Evolutionary conservation across 352 stramenopile species (phyloP).

Genomic region (Globisporangium radiosum): DNA sequence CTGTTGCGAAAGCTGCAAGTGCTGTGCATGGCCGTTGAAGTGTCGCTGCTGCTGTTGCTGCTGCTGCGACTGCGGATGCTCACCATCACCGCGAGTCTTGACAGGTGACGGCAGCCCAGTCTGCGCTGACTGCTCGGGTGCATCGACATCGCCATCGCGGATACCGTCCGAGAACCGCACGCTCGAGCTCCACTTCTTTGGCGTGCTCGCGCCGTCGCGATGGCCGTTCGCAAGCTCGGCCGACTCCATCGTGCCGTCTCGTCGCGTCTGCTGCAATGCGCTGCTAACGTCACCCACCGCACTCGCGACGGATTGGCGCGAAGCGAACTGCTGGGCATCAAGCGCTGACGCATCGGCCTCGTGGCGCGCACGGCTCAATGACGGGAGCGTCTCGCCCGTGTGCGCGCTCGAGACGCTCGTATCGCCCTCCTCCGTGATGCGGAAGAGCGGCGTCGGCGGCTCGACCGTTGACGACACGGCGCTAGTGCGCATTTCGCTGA

Average conservation of each 20-base stretch:
- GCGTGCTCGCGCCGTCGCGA: background rate
- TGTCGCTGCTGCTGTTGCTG: background rate
- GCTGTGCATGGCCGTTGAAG: background rate
- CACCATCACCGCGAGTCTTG: background rate
- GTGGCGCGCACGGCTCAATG: conserved; percentile 2
- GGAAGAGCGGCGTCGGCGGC: conserved; percentile 7
- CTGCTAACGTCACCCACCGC: background rate
- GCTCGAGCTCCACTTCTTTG: background rate
- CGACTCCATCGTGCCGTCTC: background rate
- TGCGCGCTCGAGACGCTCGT: conserved; percentile 13
- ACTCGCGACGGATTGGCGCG: background rate
- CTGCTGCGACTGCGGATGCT: too few species aligned
- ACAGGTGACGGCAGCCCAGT: background rate
- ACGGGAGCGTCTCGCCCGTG: conserved; percentile 10
- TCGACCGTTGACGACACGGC: conserved; percentile 8
- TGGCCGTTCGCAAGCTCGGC: background rate
- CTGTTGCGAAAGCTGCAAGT: too few species aligned
- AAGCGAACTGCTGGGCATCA: background rate
- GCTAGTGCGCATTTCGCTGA: conserved; percentile 9
- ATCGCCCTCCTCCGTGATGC: conserved; percentile 12
- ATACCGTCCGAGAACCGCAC: background rate
- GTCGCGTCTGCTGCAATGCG: background rate
- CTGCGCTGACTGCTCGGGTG: too few species aligned
- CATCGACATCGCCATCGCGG: background rate
- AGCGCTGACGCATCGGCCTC: background rate